phyloP scores from a whole-genome alignment of 352 stramenopile genomes.

The Pythium guiyangense region DNA sequence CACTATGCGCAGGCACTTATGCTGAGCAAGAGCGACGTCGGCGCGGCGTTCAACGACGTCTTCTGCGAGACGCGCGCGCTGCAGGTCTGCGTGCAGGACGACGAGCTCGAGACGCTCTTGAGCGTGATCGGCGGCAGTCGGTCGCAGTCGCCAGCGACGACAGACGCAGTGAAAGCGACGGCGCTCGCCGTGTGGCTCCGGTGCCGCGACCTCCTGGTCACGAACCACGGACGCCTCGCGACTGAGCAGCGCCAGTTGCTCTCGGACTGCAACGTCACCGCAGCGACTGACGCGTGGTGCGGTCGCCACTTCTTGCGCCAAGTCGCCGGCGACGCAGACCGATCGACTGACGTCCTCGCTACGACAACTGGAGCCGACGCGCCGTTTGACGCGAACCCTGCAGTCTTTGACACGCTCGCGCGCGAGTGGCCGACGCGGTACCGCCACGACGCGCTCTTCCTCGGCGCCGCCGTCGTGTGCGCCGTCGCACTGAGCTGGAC shows the following conservation, averaged over 20 bases:
- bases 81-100: constrained; percentile 10
- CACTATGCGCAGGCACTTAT: constrained; percentile 4
- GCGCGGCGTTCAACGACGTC: constrained; percentile 13
- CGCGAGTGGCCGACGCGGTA: constrained; percentile 9
- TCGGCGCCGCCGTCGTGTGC: constrained; percentile 1
- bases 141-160: background rate
- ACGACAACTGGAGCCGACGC: constrained; percentile 1
- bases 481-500: constrained; percentile 5
- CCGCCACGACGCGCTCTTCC: constrained; percentile 7
- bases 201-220: constrained; percentile 15
- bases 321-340: background rate
- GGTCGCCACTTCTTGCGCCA: constrained; percentile 1
- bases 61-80: constrained; percentile 17
- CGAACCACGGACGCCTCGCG: constrained; percentile 1
- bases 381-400: constrained; percentile 11
- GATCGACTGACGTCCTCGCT: background rate
- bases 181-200: constrained; percentile 9
- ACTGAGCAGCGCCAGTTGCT: constrained; percentile 12
- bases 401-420: constrained; percentile 11
- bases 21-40: constrained; percentile 1
- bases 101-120: constrained; percentile 6
- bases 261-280: constrained; percentile 5
- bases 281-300: constrained; percentile 15
- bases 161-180: background rate
- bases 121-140: constrained; percentile 7